Base-by-base conservation (phyloP, 805 yeast genomes). In the Zygoascus biomembranicola region DNA sequence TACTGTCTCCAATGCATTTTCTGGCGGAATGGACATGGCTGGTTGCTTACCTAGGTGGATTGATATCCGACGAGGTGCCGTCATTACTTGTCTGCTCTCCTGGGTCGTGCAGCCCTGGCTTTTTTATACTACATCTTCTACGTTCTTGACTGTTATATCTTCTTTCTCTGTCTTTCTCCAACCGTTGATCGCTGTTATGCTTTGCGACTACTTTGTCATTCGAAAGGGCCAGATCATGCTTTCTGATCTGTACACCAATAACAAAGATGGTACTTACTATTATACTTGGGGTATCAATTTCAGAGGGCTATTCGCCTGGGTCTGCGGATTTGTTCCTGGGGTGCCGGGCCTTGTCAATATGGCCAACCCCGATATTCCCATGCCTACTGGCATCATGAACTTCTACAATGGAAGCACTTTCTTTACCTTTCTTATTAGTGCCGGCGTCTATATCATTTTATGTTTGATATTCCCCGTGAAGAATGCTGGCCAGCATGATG, bases 1-100 rank as follows among this genome's bases (percentile, higher is more conserved):
- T 32, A 26, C 51, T 19, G 44, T 73, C 43, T 76, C 65, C 37
- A 73, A 73, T 55, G 73, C 74, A 28, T 66, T 72, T 42, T 68
- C 77, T 46, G 77, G 78, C 10, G 81, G 80, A n/a, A 78, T 77
- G 70, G 81, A 77, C 57, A 58, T 78, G 48, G 73, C 77, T 19
- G 79, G 77, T 50, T 57, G 77, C 53, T 66, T 71, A 39, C 80
- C 80, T 8, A 63, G 66, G 51, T 73, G 67, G 54, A 61, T 76
- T 55, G 72, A 72, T 57, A 66, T 77, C 51, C 64, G 66, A 37
- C 64, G 80, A 44, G 84, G 53, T 80, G 81, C 43, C 37, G 32
- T 50, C 14, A 53, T 63, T 47, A 56, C 67, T n/a, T 64, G 74
- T 8, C 58, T 70, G 49, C 49, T 57, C 3, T 52, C 57, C 18